phyloP scores from a whole-genome alignment of 108 stramenopile genomes.

The Skeletonema menzelii region DNA sequence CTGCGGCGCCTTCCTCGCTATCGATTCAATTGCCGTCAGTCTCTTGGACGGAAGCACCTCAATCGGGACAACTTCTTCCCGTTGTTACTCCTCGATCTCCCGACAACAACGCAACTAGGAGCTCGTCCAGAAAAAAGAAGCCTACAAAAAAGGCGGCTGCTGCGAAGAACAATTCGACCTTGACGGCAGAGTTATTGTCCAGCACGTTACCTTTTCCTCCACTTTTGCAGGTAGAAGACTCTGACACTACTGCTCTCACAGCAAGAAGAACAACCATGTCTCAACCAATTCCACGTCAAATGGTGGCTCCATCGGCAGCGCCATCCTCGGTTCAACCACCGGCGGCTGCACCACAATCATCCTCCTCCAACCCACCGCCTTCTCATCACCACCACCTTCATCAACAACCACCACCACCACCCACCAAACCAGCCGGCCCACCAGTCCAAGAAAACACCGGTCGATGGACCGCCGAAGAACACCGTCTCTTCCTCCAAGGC shows the following conservation, averaged over 20 bases:
- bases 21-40: neutral
- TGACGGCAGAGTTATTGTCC: neutral
- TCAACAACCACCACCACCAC: neutral
- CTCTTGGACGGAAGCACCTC: neutral
- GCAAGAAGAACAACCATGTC: neutral
- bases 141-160: neutral
- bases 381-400: neutral
- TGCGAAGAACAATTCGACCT: neutral
- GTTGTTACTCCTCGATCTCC: neutral
- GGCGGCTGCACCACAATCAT: neutral
- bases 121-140: neutral
- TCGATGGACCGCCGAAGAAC: constrained; percentile 97
- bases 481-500: constrained; percentile 93
- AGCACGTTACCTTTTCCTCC: neutral
- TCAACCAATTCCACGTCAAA: neutral
- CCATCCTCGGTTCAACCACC: neutral
- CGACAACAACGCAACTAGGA: neutral
- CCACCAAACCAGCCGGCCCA: neutral
- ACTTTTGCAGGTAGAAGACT: neutral
- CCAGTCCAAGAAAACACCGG: constrained; percentile 83
- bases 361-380: neutral
- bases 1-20: neutral
- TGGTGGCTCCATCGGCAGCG: neutral
- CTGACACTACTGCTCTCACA: neutral
- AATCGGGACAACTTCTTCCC: neutral